Evolutionary conservation across 1,284 basidiomycete genomes (phyloP), one percentile per base, ranked within the genome.

Genomic region (Leccinum cinnamomeum): DNA sequence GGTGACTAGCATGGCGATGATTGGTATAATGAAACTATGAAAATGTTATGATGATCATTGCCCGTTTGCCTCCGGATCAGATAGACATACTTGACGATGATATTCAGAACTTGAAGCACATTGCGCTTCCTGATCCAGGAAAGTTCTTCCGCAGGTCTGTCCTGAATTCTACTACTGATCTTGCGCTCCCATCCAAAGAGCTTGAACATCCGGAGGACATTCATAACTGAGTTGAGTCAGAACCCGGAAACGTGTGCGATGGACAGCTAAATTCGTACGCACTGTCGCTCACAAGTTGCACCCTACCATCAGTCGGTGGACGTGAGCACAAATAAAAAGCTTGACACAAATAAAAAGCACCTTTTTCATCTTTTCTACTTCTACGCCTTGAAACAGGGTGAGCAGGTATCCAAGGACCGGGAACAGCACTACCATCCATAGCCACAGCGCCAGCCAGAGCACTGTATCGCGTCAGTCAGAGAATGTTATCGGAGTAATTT

Each of bases 131-230:
- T 60, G 23, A 37, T 61, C 54, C 59, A 64, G 5, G 35, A 25
- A 25, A 78, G 64, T 35, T 66, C 67, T 54, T 62, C 48, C 46
- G 58, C 58, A 14, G 75, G 55, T 53, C 75, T 78, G 18, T 78
- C 79, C 14, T 79, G 75, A 46, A 88, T 77, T 57, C 80, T 77
- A 23, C 78, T 74, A 61, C 82, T 78, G 73, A 86, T 82, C 65
- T 83, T 81, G 18, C 75, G 74, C 69, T 88, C 86, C 87, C 87
- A 88, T 8, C 84, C 88, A 66, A 90, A 90, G 66, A 90, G 81
- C 75, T 90, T 90, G 74, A 88, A 77, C 80, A 87, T 87, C 30
- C 86, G 77, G n/a, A 85, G 65, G 7, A 84, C 77, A 65, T 75
- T 64, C 69, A 69, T 70, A 8, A 59, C 62, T 66, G 41, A 84